These are phyloP conservation scores for Xylariales sp. DNA, from an alignment of 2,329 filamentous ascomycete genomes.

Conservation along the genomic window DNA sequence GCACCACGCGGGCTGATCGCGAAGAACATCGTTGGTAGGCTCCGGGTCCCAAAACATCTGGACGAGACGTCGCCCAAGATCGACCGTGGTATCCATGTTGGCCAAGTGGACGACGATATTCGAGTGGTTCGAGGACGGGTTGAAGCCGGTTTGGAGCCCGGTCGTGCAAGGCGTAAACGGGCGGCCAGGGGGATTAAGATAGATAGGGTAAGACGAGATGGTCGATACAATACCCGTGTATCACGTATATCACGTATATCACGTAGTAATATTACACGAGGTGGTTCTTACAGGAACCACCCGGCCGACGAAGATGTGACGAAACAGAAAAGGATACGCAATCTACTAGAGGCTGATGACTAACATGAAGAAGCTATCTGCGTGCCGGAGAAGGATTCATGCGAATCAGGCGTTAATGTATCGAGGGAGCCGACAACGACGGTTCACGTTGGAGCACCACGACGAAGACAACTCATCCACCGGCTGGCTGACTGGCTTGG, in stretches of 20 bases:
- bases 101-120: background rate
- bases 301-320: background rate
- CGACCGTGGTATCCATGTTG: constrained; percentile 63
- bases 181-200: background rate
- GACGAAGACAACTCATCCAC: constrained; percentile 7
- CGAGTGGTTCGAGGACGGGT: background rate
- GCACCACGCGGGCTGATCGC: constrained; percentile 84
- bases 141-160: background rate
- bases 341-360: background rate
- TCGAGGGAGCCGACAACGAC: constrained; percentile 12
- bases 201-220: constrained; percentile 7
- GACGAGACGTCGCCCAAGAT: constrained; percentile 83
- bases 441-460: constrained; percentile 13
- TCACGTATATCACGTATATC: constrained; percentile 21
- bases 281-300: background rate
- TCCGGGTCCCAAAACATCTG: constrained; percentile 94
- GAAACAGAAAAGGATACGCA: background rate
- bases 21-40: constrained; percentile 79
- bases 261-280: constrained; percentile 17
- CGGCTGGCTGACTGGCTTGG: background rate
- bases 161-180: constrained; percentile 9
- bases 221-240: background rate
- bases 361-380: constrained; percentile 12
- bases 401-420: constrained; percentile 14
- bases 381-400: background rate